phyloP scores from a whole-genome alignment of 1,284 basidiomycete genomes.

The Ganoderma boninense region DNA sequence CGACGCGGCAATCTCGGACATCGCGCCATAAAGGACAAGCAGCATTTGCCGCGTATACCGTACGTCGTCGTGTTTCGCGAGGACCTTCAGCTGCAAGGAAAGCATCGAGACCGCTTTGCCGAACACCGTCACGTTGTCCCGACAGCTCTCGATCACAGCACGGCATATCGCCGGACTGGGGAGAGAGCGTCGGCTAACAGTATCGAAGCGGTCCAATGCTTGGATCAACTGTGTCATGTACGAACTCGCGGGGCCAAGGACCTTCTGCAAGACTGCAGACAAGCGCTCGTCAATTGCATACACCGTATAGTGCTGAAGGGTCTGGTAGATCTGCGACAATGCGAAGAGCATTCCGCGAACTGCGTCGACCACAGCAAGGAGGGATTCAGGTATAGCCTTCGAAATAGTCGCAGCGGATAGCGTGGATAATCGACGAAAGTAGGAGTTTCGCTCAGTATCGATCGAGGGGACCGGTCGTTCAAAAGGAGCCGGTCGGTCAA shows the following conservation, averaged over 20 bases:
- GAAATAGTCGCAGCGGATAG: slow-evolving; percentile 74
- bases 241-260: slow-evolving; percentile 85
- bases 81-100: slow-evolving; percentile 81
- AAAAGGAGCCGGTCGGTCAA: slow-evolving; percentile 51
- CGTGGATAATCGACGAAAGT: slow-evolving; percentile 89
- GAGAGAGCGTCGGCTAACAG: slow-evolving; percentile 73
- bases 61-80: slow-evolving; percentile 82
- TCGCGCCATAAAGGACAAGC: slow-evolving; percentile 89
- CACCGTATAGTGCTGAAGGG: slow-evolving; percentile 89
- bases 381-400: slow-evolving; percentile 76
- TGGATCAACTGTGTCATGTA: slow-evolving; percentile 90
- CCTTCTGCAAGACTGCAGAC: slow-evolving; percentile 81
- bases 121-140: slow-evolving; percentile 88
- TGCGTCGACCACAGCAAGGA: slow-evolving; percentile 85
- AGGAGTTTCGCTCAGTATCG: slow-evolving; percentile 88
- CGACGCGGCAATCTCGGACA: slow-evolving; percentile 87
- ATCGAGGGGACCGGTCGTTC: slow-evolving; percentile 61
- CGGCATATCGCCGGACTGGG: slow-evolving; percentile 82
- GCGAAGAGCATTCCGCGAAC: slow-evolving; percentile 94
- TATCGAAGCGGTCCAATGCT: slow-evolving; percentile 93
- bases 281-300: slow-evolving; percentile 91
- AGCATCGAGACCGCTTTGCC: slow-evolving; percentile 89
- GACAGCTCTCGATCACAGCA: slow-evolving; percentile 84
- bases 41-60: slow-evolving; percentile 91
- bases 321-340: slow-evolving; percentile 91